These are phyloP conservation scores for Chrysanthemum lavandulifolium DNA, from an alignment of 129 eudicot genomes.

Conservation along the genomic window DNA sequence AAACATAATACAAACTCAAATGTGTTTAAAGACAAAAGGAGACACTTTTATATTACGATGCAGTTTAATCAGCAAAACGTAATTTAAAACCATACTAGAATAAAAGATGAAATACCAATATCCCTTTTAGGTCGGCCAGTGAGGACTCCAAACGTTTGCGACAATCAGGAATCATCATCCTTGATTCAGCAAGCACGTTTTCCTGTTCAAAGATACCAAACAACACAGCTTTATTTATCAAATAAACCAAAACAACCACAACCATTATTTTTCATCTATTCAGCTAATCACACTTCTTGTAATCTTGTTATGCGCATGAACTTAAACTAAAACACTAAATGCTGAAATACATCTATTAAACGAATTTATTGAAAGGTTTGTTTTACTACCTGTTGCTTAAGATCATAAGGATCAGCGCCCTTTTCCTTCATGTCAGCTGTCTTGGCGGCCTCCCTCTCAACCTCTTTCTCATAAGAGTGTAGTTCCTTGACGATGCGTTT, in stretches of 20 bases:
- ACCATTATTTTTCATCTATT: not conserved
- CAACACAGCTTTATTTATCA: not conserved
- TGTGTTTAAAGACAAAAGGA: not conserved
- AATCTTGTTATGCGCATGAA: not conserved
- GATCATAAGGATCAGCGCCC: constrained; percentile 92
- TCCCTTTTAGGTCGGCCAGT: constrained; percentile 70
- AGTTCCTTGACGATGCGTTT: constrained; percentile 90
- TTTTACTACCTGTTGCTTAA: constrained; percentile 80
- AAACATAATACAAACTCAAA: constrained; percentile 1
- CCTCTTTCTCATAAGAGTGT: constrained; percentile 85
- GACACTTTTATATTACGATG: not conserved
- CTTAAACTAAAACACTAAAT: not conserved
- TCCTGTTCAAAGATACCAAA: constrained; percentile 46
- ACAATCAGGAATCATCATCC: constrained; percentile 97
- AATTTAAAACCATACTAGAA: not conserved
- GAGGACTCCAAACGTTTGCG: constrained; percentile 83
- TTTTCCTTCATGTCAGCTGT: constrained; percentile 92
- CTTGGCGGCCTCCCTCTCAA: constrained; percentile 89
- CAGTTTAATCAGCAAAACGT: no score
- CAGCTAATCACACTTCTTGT: constrained; percentile 22
- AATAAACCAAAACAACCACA: constrained; percentile 1
- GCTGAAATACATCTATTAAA: not conserved
- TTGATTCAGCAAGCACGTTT: constrained; percentile 89
- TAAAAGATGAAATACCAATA: constrained; percentile 45
- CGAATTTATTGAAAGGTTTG: not conserved